phyloP scores from a whole-genome alignment of 1,139 yeast genomes.

The Geotrichum europaeum region DNA sequence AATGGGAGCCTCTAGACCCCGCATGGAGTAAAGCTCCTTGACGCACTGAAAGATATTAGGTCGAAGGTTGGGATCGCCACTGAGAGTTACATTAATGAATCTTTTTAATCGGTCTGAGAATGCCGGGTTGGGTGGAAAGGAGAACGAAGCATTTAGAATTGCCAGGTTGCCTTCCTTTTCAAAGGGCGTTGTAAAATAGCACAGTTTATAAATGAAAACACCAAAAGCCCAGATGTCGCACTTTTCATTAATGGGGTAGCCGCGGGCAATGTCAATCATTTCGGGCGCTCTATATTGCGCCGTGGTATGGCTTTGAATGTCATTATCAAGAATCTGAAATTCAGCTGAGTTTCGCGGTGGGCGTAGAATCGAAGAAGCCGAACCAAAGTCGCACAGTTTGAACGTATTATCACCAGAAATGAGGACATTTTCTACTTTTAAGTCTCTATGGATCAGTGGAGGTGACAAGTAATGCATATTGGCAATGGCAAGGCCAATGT shows the following conservation, averaged over 20 bases:
- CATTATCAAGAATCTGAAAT: conserved; percentile 65
- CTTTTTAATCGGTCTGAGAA: conserved; percentile 38
- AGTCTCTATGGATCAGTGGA: conserved; percentile 88
- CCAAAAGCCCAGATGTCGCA: conserved; percentile 98
- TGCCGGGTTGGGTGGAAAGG: conserved; percentile 46
- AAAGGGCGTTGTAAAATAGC: conserved; percentile 94
- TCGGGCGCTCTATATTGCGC: conserved; percentile 98
- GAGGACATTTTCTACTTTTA: conserved; percentile 90
- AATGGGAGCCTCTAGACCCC: conserved; percentile 51
- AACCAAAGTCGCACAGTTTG: conserved; percentile 92
- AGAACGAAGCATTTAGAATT: conserved; percentile 55
- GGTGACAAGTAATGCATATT: conserved; percentile 82
- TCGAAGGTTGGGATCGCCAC: conserved; percentile 71
- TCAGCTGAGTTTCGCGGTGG: conserved; percentile 65
- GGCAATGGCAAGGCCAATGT: conserved; percentile 75
- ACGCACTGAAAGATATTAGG: conserved; percentile 85
- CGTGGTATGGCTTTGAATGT: conserved; percentile 86
- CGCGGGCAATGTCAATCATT: conserved; percentile 83
- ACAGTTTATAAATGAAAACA: conserved; percentile 81
- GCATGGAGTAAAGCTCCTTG: conserved; percentile 58
- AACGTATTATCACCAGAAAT: conserved; percentile 66
- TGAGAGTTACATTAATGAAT: conserved; percentile 66
- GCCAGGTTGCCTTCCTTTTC: conserved; percentile 68
- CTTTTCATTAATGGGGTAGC: conserved; percentile 88
- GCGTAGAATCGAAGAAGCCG: conserved; percentile 64